A percentile compares a stretch with the other conserved stretches of the same genome.
Conservation (phyloP, 805 yeast species). For the Teunomyces cretensis region DNA sequence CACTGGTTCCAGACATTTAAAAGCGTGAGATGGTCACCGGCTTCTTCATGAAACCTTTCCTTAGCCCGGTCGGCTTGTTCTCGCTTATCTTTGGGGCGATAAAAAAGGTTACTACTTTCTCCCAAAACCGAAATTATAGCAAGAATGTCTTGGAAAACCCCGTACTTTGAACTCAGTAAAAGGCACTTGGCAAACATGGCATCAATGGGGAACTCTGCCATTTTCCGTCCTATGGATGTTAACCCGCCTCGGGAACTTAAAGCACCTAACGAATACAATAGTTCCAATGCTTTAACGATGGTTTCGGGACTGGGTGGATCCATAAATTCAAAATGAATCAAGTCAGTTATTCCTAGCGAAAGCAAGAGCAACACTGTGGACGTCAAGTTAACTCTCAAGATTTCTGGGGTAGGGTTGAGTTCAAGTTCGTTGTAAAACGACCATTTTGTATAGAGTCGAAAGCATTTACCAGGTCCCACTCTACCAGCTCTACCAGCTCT, state of each 20-base stretch:
- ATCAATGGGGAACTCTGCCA: slow-evolving; percentile 92
- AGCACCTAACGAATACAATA: slow-evolving; percentile 86
- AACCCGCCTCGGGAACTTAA: slow-evolving; percentile 75
- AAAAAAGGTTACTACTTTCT: slow-evolving; percentile 70
- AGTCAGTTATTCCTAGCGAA: slow-evolving; percentile 81
- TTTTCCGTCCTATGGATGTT: slow-evolving; percentile 73
- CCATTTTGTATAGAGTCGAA: slow-evolving; percentile 81
- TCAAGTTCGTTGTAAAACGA: slow-evolving; percentile 77
- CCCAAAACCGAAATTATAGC: slow-evolving; percentile 82
- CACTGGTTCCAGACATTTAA: slow-evolving; percentile 77
- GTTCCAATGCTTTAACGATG: slow-evolving; percentile 71
- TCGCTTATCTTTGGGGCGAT: slow-evolving; percentile 65
- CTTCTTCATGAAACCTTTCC: slow-evolving; percentile 50
- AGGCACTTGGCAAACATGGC: slow-evolving; percentile 84
- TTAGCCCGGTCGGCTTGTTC: slow-evolving; percentile 65
- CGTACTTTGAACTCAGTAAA: slow-evolving; percentile 56
- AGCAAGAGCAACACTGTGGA: slow-evolving; percentile 73
- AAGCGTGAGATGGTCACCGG: slow-evolving; percentile 80
- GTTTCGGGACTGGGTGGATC: slow-evolving; percentile 82
- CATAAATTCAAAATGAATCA: slow-evolving; percentile 82
- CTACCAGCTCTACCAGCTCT: slow-evolving; percentile 50
- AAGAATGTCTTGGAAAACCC: slow-evolving; percentile 67
- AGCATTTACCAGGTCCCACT: slow-evolving; percentile 52
- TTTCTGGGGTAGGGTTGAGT: slow-evolving; percentile 84
- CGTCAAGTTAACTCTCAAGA: slow-evolving; percentile 78